A percentile compares a stretch with the other conserved stretches of the same genome.
Conservation (phyloP, 169 alveolate species). For the Toxoplasma gondii region DNA sequence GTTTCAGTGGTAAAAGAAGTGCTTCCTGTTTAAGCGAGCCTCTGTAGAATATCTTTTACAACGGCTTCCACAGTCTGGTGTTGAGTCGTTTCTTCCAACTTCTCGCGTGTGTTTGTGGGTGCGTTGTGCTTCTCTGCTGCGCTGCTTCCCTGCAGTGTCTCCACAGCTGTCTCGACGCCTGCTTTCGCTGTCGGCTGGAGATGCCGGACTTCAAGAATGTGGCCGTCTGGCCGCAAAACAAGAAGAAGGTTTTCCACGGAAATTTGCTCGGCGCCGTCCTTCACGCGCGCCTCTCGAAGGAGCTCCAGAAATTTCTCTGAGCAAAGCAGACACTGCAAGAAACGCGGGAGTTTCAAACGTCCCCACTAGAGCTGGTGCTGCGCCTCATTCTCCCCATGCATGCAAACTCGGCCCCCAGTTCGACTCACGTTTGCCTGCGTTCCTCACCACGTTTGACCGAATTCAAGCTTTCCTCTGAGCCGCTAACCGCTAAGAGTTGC, state of each 20-base stretch:
- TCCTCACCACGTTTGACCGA: too few relatives aligned
- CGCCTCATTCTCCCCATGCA: too few relatives aligned
- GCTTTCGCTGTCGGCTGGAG: neutral
- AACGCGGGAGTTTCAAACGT: neutral
- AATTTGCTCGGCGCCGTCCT: neutral
- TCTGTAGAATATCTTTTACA: neutral
- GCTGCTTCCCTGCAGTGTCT: too few relatives aligned
- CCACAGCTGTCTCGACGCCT: neutral
- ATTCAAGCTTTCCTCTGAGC: too few relatives aligned
- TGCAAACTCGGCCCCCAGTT: too few relatives aligned
- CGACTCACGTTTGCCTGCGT: too few relatives aligned
- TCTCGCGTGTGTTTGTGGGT: too few relatives aligned
- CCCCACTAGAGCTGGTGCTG: too few relatives aligned
- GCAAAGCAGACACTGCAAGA: neutral
- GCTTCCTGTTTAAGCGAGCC: neutral
- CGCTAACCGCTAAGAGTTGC: too few relatives aligned
- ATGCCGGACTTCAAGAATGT: conserved; percentile 21
- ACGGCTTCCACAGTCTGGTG: neutral
- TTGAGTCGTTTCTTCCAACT: too few relatives aligned
- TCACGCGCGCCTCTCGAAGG: neutral
- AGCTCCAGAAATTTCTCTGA: neutral
- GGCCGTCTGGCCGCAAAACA: conserved; percentile 67
- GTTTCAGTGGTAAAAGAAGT: too few relatives aligned
- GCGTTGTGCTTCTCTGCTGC: too few relatives aligned
- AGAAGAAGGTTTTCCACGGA: conserved; percentile 35